Base-by-base conservation (phyloP, 148 eudicot genomes). In the Rhododendron simsii region DNA sequence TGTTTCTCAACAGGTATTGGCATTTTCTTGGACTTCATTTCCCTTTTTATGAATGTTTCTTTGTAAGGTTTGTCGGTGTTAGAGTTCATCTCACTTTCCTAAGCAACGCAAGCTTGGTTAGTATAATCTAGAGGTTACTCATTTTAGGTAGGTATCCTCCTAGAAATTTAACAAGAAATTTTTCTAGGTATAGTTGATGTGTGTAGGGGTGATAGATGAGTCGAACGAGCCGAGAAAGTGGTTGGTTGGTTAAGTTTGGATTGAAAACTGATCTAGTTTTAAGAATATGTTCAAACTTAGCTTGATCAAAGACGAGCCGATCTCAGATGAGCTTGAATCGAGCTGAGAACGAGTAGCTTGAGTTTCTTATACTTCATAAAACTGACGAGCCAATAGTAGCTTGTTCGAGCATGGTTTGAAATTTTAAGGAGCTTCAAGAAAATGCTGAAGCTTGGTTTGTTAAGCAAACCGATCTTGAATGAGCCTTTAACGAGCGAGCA, bases 1-100 rank as follows among this genome's bases (percentile, higher is more conserved):
- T 96, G 86, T 91, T 93, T 86, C 98, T 95, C 76, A 83, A 89
- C 63, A 94, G 99, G 99, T 96, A 88, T 13, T 14, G n/a, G 44
- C 55, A 20, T 55, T 33, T 79, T 48, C 55, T 3, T 50, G 44
- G 30, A 9, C 20, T 21, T 8, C 5, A 35, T 73, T 30, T 39
- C 45, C 28, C 16, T 9, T 21, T 47, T 0, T 77, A 18, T 1
- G 21, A 23, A 16, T 77, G 6, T 75, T 39, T 77, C n/a, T 39
- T 0, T 30, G 33, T 77, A 20, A 9, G 7, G 14, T 77, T 77
- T 63, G 28, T 63, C 12, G 50, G 50, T 47, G 50, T 47, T 47
- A 47, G 50, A 47, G 50, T 47, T 47, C 12, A 9, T 47, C 50
- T 51, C 55, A 10, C 16, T 51, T 10, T 4, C 55, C 16, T 51